Evolutionary conservation across 1,284 basidiomycete species (phyloP), one percentile per base, ranked within the genome.

Genomic region (Malassezia yamatoensis): DNA sequence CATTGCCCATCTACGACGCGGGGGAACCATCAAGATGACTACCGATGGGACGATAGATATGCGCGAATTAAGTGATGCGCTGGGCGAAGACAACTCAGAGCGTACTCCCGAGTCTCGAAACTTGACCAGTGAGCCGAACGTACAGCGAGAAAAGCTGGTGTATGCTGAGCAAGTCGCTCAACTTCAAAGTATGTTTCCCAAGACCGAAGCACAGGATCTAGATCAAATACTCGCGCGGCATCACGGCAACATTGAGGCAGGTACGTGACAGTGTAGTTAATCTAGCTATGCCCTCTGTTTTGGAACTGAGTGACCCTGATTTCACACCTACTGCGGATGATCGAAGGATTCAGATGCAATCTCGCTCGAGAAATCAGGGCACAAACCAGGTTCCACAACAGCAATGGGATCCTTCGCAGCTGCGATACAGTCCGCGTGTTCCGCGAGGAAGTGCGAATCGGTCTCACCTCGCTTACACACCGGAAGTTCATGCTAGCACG

Each of bases 401-500:
- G 51, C 24, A 37, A 21, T 51, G 49, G 49, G 49, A 57, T 35
- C 54, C 54, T 3, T 1, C 43, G 5, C 43, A 47, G 13, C 35
- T 57, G 44, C 43, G 21, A 4, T 57, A 57, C 49, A 40, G 39
- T 32, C 54, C 54, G 32, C 54, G 54, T 15, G 36, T 57, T 16
- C 13, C 18, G 15, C 48, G 48, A 6, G 16, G 41, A 3, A 35
- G 44, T 29, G 20, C 29, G n/a, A 36, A 47, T 16, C 45, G 45
- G 12, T 18, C 41, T 20, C 41, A 41, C 39, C 9, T 41, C 39
- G 39, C 39, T 9, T 16, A 9, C 3, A 16, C 16, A 21, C 43
- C 18, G 43, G 7, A 18, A 10, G 13, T 32, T 1, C 3, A 8
- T 33, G 5, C 8, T 2, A 29, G 20, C 36, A n/a, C 47, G 7